These are phyloP conservation scores for Chamaecyparis obtusa DNA, from an alignment of 75 land plant species.

Conservation along the genomic window DNA sequence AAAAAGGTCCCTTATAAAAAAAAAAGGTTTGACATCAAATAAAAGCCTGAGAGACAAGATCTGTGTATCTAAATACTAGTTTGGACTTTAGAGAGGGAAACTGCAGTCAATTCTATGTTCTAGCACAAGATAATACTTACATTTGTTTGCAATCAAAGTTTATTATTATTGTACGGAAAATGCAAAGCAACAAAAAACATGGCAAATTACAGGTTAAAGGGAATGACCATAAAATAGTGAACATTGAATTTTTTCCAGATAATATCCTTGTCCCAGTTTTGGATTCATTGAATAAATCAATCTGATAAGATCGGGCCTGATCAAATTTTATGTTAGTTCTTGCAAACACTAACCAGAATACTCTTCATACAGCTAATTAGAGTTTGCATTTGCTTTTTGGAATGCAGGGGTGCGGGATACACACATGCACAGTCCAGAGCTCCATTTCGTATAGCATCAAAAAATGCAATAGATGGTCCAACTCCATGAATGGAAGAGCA, in stretches of 20 bases:
- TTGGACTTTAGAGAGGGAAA: background rate
- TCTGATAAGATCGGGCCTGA: background rate
- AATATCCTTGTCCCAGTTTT: background rate
- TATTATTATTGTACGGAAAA: too few relatives aligned
- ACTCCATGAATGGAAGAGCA: constrained; percentile 89
- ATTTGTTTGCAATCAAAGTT: background rate
- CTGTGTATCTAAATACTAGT: background rate
- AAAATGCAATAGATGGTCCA: constrained; percentile 80
- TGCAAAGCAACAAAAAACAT: background rate
- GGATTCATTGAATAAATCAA: background rate
- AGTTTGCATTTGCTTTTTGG: constrained; percentile 64
- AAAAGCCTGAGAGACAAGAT: background rate
- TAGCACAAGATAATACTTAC: background rate
- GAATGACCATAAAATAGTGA: background rate
- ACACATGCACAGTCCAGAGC: constrained; percentile 72
- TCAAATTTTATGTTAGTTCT: background rate
- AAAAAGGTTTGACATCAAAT: background rate
- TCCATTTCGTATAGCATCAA: constrained; percentile 72
- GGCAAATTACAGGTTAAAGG: background rate
- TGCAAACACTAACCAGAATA: constrained; percentile 25
- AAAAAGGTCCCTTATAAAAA: background rate
- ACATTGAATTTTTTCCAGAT: background rate
- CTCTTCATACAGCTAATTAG: constrained; percentile 58
- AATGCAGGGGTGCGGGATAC: constrained; percentile 80
- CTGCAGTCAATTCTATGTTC: background rate